A percentile compares a stretch with the other conserved stretches of the same genome.
Conservation (phyloP, 768 basidiomycete genomes). For the Agaricus bisporus region DNA sequence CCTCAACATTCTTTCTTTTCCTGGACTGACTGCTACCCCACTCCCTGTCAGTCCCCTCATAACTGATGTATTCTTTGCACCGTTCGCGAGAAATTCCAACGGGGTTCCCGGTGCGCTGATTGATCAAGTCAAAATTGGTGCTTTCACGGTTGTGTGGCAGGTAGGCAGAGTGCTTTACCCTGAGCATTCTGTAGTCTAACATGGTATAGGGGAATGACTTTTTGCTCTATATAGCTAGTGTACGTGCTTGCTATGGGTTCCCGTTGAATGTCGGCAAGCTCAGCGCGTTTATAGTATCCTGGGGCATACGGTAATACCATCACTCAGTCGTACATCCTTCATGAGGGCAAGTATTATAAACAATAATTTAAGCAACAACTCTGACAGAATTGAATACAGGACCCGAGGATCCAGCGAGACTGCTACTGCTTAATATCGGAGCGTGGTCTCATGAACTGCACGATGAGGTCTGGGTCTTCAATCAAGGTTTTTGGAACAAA, state of each 20-base stretch:
- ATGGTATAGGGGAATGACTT: conserved; percentile 45
- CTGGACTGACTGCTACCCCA: conserved; percentile 39
- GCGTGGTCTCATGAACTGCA: conserved; percentile 49
- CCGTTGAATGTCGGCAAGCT: background rate
- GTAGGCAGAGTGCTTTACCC: conserved; percentile 26
- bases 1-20: conserved; percentile 45
- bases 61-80: conserved; percentile 41
- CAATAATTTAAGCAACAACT: background rate
- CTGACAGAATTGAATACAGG: conserved; percentile 17
- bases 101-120: conserved; percentile 45
- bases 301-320: conserved; percentile 19
- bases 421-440: conserved; percentile 48
- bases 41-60: conserved; percentile 45
- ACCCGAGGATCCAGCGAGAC: conserved; percentile 41
- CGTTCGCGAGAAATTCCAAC: conserved; percentile 36
- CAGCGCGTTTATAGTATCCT: conserved; percentile 22
- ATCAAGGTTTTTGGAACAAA: conserved; percentile 65
- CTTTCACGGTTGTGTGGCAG: conserved; percentile 53
- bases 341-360: conserved; percentile 37
- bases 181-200: background rate
- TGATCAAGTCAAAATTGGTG: conserved; percentile 46
- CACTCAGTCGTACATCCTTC: conserved; percentile 45
- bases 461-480: conserved; percentile 73
- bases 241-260: conserved; percentile 21
- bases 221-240: conserved; percentile 45